Evolutionary conservation across 805 yeast species (phyloP), one percentile per base, ranked within the genome.

Genomic region (Candida lessepsii): DNA sequence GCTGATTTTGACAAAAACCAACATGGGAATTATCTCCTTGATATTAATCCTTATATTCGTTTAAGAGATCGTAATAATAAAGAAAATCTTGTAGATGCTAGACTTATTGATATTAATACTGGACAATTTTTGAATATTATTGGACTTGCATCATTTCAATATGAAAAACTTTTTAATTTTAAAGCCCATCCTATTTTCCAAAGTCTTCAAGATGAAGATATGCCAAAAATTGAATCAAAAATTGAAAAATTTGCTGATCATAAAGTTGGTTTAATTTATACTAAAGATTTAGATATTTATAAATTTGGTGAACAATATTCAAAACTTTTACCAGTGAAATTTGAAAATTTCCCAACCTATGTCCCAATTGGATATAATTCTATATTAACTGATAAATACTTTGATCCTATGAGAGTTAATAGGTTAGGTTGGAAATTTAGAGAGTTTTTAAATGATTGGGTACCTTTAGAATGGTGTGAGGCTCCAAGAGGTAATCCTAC

Each of bases 31-130:
- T 61, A 53, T 44, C 61, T 61, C 37, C 39, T 65, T 18, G 70
- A 65, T 46, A 54, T 58, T 25, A 56, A 60, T 2, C 50, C 64
- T 9, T 63, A 47, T 38, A 54, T 65, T 25, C 54, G 58, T 29
- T 46, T 47, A 29, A 48, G 65, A 40, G 47, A 26, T 9, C 64
- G 67, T 39, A 75, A 71, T 17, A 69, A 70, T 43, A 79, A 78
- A 5, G 56, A 59, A 41, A 76, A 77, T 52, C 67, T 69, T 25
- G 72, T 74, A 29, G 81, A 77, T 55, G 80, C 79, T 1, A 56
- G 81, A 20, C 69, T 75, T 41, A 71, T 77, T 20, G 81, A 77
- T 48, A 57, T 73, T 6, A 67, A 65, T 30, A 66, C 80, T 5
- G 74, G 73, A 1, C 48, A 60, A 31, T 68, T 63, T 42, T 56